phyloP scores from a whole-genome alignment of 2,329 filamentous ascomycete genomes.

The Ciborinia camelliae region DNA sequence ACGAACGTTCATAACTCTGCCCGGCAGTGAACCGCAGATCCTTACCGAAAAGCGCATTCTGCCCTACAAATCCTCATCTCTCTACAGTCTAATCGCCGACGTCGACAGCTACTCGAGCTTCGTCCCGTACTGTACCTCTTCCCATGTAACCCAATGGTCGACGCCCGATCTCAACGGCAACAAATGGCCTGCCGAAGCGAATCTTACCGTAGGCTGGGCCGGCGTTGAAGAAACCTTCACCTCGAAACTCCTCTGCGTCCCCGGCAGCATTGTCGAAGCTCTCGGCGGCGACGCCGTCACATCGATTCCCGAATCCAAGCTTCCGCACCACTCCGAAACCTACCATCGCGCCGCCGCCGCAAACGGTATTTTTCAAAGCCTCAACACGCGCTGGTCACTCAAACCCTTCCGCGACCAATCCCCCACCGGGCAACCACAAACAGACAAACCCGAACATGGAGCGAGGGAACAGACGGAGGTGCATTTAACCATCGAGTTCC shows the following conservation, averaged over 20 bases:
- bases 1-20: conserved; percentile 44
- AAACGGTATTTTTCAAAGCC: conserved; percentile 59
- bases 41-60: conserved; percentile 73
- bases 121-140: conserved; percentile 84
- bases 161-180: conserved; percentile 45
- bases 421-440: conserved; percentile 39
- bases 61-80: conserved; percentile 64
- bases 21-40: conserved; percentile 49
- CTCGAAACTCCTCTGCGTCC: conserved; percentile 74
- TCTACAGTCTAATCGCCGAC: conserved; percentile 87
- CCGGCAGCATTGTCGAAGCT: conserved; percentile 70
- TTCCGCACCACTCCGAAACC: conserved; percentile 43
- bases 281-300: conserved; percentile 57
- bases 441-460: conserved; percentile 29
- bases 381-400: conserved; percentile 69
- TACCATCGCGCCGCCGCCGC: conserved; percentile 41
- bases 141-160: conserved; percentile 74
- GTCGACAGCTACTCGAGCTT: conserved; percentile 80
- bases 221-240: conserved; percentile 81
- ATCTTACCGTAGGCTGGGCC: conserved; percentile 81
- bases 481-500: conserved; percentile 71
- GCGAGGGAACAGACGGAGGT: conserved; percentile 63
- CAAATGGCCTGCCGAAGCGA: conserved; percentile 69
- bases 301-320: conserved; percentile 41
- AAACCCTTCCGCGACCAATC: conserved; percentile 48